phyloP scores from a whole-genome alignment of 257 asterid species.

The Solanum corneliomulleri region DNA sequence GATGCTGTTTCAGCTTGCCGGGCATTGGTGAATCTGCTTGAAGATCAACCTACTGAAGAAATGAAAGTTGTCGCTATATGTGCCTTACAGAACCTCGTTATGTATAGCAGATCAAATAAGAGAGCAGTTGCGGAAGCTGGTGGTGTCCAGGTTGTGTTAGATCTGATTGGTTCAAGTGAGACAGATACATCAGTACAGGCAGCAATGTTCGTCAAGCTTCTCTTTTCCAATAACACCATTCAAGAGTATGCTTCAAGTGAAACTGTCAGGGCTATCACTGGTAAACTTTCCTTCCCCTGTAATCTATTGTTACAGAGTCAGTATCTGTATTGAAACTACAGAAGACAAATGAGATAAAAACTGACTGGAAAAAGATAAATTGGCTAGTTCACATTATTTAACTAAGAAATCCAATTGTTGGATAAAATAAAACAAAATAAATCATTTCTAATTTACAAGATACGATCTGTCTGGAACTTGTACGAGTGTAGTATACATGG shows the following conservation, averaged over 20 bases:
- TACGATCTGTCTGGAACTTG: not conserved
- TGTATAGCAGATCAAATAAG: constrained; percentile 89
- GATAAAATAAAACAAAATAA: not conserved
- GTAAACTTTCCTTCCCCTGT: constrained; percentile 23
- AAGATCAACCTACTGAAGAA: constrained; percentile 99
- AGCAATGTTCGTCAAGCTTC: constrained; percentile 93
- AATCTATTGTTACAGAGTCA: not conserved
- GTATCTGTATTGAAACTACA: not conserved
- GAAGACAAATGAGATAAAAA: not conserved
- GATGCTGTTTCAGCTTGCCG: constrained; percentile 98
- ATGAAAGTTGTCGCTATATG: constrained; percentile 98
- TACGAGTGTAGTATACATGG: not conserved
- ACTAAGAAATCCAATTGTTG: not conserved
- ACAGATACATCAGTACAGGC: constrained; percentile 96
- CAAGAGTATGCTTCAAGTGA: constrained; percentile 99
- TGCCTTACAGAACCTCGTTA: constrained; percentile 90
- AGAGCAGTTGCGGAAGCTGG: constrained; percentile 99
- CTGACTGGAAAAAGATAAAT: not conserved
- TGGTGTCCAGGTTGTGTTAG: constrained; percentile 96
- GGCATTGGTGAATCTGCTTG: constrained; percentile 91
- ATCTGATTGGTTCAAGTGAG: constrained; percentile 86
- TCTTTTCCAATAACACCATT: constrained; percentile 84
- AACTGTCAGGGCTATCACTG: constrained; percentile 97
- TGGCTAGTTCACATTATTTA: not conserved
- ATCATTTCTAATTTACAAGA: not conserved